Evolutionary conservation across 805 yeast genomes (phyloP), one percentile per base, ranked within the genome.

Genomic region (Jamesozyma spencerorum): DNA sequence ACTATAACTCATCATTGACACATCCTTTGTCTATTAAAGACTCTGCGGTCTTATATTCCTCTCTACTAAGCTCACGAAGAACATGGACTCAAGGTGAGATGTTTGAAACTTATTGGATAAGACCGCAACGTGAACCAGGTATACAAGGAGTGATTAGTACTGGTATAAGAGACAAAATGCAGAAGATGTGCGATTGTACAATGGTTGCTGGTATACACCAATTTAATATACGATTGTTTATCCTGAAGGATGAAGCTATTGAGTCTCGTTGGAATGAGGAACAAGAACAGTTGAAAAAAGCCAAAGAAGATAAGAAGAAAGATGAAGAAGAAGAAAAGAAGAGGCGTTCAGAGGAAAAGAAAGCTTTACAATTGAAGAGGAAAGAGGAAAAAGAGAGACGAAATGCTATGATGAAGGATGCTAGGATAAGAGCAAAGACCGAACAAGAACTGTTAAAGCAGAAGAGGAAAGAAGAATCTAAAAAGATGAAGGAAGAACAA

Each of bases 201-300:
- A 62, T 87, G 63, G 66, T 69, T 10, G 69, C 82, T 18, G 97
- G 97, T 0, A 95, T 96, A 0, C 98, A 90, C 61, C 61, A 66
- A 0, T 85, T 85, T 62, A 85, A 79, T 31, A 71, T 82, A 2
- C 66, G 94, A 45, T 60, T 92, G 26, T 92, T 84, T 61, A 79
- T 86, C n/a, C 74, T 86, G 39, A 84, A 85, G 52, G 95, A 87
- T 51, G 94, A 85, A 31, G 74, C 77, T 31, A 68, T 73, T 18
- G 85, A 79, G 46, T 68, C 63, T 48, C 57, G 66, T 27, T 62
- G 71, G 60, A 68, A 66, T 39, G 65, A 58, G 29, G 68, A 66
- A 31, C 69, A 66, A 43, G 66, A 62, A 34, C 26, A 35, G 31
- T 49, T 55, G 43, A 64, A 61, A 54, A 64, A 54, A 34, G 62